These are phyloP conservation scores for Gaertneriomyces semiglobifer DNA, from an alignment of 192 early-diverging fungal species.

Conservation along the genomic window DNA sequence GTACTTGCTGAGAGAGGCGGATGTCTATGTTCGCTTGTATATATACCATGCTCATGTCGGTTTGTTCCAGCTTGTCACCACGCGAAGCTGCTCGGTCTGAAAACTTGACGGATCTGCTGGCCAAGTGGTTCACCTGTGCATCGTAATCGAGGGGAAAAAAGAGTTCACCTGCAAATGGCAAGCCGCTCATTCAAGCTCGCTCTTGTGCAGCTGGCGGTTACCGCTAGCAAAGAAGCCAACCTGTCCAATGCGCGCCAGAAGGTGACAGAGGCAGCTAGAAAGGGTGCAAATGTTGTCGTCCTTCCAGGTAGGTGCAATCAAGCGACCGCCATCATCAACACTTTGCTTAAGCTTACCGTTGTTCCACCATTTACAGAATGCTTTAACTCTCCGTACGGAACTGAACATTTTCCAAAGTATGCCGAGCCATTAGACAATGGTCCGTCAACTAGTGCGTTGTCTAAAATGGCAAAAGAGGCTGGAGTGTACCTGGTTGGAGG, in stretches of 20 bases:
- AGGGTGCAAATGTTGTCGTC: conserved; percentile 87
- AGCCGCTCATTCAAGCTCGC: conserved; percentile 37
- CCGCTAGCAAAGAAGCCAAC: conserved; percentile 74
- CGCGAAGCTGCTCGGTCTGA: no score
- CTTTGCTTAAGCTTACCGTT: neutral
- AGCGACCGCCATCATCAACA: conserved; percentile 5
- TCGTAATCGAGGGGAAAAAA: no score
- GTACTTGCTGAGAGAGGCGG: no score
- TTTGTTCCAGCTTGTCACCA: no score
- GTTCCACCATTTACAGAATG: conserved; percentile 65
- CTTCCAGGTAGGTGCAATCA: conserved; percentile 60
- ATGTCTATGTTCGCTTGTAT: no score
- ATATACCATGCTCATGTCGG: no score
- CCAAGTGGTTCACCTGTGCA: no score
- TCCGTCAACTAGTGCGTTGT: conserved; percentile 68
- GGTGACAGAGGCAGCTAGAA: conserved; percentile 78
- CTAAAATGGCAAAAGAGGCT: conserved; percentile 83
- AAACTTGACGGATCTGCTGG: no score
- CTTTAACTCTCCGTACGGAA: conserved; percentile 98
- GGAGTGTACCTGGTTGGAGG: conserved; percentile 76
- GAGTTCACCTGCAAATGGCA: neutral
- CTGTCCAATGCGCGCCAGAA: conserved; percentile 68
- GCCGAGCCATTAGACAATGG: conserved; percentile 78
- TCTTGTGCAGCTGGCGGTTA: conserved; percentile 72
- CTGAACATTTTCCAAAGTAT: conserved; percentile 83